Conservation (phyloP, 2,329 filamentous ascomycete genomes). For the Corynespora cassiicola region DNA sequence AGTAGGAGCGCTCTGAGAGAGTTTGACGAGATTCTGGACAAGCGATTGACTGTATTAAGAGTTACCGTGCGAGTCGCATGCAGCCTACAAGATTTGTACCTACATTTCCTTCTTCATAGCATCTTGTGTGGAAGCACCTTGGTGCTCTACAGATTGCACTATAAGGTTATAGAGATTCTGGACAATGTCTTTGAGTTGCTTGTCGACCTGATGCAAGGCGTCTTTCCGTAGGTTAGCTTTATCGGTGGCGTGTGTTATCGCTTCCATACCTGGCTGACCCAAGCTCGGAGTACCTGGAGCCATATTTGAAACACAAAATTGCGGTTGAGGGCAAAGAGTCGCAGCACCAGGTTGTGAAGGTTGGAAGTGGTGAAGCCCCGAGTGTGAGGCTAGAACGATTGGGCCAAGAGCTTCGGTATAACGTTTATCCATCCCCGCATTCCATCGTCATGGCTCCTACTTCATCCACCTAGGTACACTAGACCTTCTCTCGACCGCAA, state of each 20-base stretch:
- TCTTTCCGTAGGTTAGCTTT: too few relatives aligned
- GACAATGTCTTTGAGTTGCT: conserved; percentile 66
- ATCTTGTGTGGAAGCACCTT: conserved; percentile 62
- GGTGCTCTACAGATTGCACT: conserved; percentile 66
- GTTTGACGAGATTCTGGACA: conserved; percentile 59
- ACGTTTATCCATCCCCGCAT: conserved; percentile 20
- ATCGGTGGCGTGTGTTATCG: too few relatives aligned
- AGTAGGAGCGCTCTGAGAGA: conserved; percentile 57
- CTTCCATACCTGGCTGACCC: too few relatives aligned
- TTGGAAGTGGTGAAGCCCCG: background rate
- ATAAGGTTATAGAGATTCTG: conserved; percentile 66
- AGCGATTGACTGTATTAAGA: conserved; percentile 58
- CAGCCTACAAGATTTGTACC: conserved; percentile 1
- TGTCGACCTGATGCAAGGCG: conserved; percentile 43
- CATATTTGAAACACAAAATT: too few relatives aligned
- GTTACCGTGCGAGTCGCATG: too few relatives aligned
- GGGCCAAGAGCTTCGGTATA: conserved; percentile 7
- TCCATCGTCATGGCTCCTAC: conserved; percentile 8
- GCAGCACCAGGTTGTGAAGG: background rate
- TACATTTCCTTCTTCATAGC: conserved; percentile 66
- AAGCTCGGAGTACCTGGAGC: too few relatives aligned
- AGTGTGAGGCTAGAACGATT: background rate
- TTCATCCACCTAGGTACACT: too few relatives aligned
- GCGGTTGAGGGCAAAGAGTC: background rate
- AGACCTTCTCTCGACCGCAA: too few relatives aligned